phyloP scores from a whole-genome alignment of 1,284 basidiomycete species.

The Microbotryum lychnidis-dioicae region DNA sequence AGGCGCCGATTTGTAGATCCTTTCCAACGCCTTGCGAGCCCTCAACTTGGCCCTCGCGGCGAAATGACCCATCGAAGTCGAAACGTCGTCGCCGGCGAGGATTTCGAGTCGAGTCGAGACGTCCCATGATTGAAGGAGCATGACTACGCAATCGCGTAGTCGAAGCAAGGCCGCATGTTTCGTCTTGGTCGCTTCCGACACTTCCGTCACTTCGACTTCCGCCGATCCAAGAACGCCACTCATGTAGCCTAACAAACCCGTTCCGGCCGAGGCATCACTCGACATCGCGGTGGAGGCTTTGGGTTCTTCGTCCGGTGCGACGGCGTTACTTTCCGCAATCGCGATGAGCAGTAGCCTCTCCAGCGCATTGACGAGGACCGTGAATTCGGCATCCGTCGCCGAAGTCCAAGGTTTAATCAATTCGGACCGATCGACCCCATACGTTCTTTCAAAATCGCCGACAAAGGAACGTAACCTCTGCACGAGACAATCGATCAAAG shows the following conservation, averaged over 20 bases:
- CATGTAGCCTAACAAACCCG: conserved; percentile 41
- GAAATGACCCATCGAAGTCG: conserved; percentile 49
- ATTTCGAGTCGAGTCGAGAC: conserved; percentile 23
- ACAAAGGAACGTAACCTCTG: conserved; percentile 59
- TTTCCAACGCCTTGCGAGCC: conserved; percentile 70
- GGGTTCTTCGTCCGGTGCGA: conserved; percentile 10
- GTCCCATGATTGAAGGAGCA: conserved; percentile 34
- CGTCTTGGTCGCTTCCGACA: conserved; percentile 17
- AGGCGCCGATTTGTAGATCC: conserved; percentile 71
- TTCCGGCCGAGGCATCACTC: conserved; percentile 40
- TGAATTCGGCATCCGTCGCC: conserved; percentile 69
- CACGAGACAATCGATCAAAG: conserved; percentile 73
- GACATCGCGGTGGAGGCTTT: conserved; percentile 41
- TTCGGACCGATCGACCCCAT: conserved; percentile 5
- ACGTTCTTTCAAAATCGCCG: conserved; percentile 46
- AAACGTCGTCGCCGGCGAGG: conserved; percentile 48
- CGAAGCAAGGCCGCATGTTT: conserved; percentile 21
- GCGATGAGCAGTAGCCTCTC: conserved; percentile 61
- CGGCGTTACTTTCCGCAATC: conserved; percentile 42
- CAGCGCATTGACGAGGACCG: conserved; percentile 70
- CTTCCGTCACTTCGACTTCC: conserved; percentile 26
- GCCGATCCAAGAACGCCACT: conserved; percentile 42
- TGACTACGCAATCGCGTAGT: conserved; percentile 22
- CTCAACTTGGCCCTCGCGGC: conserved; percentile 57
- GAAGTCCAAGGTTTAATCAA: background rate